phyloP scores from a whole-genome alignment of 441 rosid species.

The Gossypium gossypioides region DNA sequence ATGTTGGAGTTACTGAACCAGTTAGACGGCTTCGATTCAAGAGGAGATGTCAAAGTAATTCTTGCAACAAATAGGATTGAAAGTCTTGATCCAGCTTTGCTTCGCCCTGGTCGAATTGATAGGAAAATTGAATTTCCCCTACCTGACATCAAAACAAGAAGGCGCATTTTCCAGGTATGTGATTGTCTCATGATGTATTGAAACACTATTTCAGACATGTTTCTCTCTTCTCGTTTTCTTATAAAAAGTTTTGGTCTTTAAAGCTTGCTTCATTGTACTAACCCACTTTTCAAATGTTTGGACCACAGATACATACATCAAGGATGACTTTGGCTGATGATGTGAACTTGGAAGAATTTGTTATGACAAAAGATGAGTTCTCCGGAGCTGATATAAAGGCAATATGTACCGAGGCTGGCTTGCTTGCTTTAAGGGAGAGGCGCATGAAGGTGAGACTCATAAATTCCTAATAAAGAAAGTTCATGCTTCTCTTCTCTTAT shows the following conservation, averaged over 20 bases:
- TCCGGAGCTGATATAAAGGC: conserved; percentile 98
- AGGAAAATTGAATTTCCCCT: conserved; percentile 94
- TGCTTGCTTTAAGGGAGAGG: conserved; percentile 11
- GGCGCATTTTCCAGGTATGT: conserved; percentile 86
- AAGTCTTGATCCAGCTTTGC: conserved; percentile 91
- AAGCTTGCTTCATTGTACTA: neutral
- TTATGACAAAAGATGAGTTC: conserved; percentile 95
- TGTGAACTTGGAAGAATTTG: conserved; percentile 95
- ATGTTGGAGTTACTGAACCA: conserved; percentile 93
- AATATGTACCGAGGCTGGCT: conserved; percentile 19
- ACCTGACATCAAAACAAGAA: conserved; percentile 88
- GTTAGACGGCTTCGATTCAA: conserved; percentile 90
- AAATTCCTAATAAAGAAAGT: neutral
- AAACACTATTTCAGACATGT: neutral
- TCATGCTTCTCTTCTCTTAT: neutral
- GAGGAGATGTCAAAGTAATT: conserved; percentile 92
- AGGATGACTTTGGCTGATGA: conserved; percentile 93
- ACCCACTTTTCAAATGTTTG: neutral
- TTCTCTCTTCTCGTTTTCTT: neutral
- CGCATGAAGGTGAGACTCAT: conserved; percentile 10
- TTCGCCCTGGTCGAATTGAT: conserved; percentile 92
- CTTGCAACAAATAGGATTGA: conserved; percentile 96
- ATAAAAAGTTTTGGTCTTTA: conserved; percentile 20
- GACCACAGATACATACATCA: conserved; percentile 75
- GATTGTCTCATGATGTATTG: neutral